phyloP scores from a whole-genome alignment of 805 yeast genomes.

The Sugiyamaella qingdaonensis region DNA sequence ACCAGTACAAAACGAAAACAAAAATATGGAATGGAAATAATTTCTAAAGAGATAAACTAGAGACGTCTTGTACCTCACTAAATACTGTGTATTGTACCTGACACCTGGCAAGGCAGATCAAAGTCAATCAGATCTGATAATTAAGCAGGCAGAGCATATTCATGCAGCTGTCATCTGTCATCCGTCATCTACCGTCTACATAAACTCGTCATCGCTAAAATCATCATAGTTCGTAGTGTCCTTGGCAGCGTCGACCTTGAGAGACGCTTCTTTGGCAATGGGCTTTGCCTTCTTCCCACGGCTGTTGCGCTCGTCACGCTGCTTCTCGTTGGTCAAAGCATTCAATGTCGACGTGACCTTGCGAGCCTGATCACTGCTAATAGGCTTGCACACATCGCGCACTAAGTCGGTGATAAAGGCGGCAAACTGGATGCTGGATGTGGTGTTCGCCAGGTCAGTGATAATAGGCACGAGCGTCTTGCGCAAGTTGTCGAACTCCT shows the following conservation, averaged over 20 bases:
- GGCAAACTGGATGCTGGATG: conserved; percentile 64
- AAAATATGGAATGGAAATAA: no score
- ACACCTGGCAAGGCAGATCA: no score
- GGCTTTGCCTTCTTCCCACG: conserved; percentile 97
- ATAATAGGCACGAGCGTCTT: conserved; percentile 63
- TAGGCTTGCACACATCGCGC: conserved; percentile 78
- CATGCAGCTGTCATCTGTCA: background rate
- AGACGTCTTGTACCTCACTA: background rate
- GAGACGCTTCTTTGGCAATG: conserved; percentile 65
- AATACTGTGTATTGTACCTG: no score
- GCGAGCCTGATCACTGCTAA: conserved; percentile 74
- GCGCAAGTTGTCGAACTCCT: conserved; percentile 73
- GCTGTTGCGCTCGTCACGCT: conserved; percentile 83
- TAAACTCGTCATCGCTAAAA: conserved; percentile 41
- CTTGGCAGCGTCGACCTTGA: conserved; percentile 55
- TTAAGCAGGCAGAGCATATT: background rate
- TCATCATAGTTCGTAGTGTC: conserved; percentile 47
- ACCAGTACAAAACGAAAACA: no score
- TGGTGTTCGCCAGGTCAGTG: conserved; percentile 52
- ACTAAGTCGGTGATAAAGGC: conserved; percentile 77
- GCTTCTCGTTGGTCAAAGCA: conserved; percentile 78
- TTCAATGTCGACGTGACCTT: conserved; percentile 82
- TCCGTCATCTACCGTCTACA: conserved; percentile 26
- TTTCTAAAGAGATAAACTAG: no score
- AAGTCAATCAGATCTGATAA: background rate